These are phyloP conservation scores for Suillus bovinus DNA, from an alignment of 768 basidiomycete species.

Conservation along the genomic window DNA sequence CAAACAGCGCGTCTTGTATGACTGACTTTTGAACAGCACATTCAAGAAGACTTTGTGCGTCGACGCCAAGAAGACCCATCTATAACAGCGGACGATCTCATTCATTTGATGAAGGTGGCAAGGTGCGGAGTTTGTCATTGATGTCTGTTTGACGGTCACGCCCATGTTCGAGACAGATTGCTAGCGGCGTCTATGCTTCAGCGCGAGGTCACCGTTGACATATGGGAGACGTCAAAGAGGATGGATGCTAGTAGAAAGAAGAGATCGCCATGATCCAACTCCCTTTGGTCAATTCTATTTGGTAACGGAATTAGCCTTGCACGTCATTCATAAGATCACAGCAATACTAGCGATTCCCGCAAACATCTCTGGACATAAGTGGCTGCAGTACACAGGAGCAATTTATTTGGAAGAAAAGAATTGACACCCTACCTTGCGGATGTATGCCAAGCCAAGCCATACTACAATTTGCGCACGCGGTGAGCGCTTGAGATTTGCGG, in stretches of 20 bases:
- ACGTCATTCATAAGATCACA: background rate
- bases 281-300: background rate
- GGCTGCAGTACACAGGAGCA: background rate
- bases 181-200: conserved; percentile 63
- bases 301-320: background rate
- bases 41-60: conserved; percentile 73
- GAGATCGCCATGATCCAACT: background rate
- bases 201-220: conserved; percentile 50
- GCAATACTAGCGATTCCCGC: background rate
- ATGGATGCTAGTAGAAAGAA: conserved; percentile 50
- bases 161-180: conserved; percentile 43
- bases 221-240: conserved; percentile 67
- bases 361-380: background rate
- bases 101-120: conserved; percentile 66
- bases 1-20: background rate
- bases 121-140: conserved; percentile 46
- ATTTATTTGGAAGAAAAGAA: background rate
- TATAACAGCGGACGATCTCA: conserved; percentile 59
- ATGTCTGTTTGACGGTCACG: conserved; percentile 8
- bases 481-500: background rate
- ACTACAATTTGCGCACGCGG: background rate
- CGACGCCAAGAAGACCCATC: conserved; percentile 39
- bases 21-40: conserved; percentile 45
- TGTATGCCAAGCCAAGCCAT: conserved; percentile 16
- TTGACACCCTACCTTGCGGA: background rate